Evolutionary conservation across 208 protist species (phyloP).

Genomic region (Crithidia bombi): DNA sequence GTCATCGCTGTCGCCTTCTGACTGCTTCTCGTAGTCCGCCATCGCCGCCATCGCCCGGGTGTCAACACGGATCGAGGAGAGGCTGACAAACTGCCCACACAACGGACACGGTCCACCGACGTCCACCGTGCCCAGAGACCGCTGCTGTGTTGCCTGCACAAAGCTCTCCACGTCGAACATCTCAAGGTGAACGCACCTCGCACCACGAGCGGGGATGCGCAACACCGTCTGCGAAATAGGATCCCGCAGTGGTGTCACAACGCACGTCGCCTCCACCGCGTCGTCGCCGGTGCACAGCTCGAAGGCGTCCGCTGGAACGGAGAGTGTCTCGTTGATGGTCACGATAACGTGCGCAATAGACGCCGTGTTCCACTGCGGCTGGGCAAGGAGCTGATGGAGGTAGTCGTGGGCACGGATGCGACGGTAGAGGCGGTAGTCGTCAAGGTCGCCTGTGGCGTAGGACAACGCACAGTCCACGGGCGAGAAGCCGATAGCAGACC

Average conservation of each 20-base stretch:
- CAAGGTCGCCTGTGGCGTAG: constrained; percentile 60
- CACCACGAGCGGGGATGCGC: constrained; percentile 56
- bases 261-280: constrained; percentile 37
- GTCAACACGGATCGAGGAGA: constrained; percentile 61
- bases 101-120: constrained; percentile 55
- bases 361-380: constrained; percentile 34
- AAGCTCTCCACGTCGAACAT: constrained; percentile 82
- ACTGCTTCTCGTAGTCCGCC: constrained; percentile 9
- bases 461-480: constrained; percentile 32
- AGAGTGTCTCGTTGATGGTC: constrained; percentile 29
- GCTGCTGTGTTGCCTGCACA: constrained; percentile 55
- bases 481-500: constrained; percentile 8
- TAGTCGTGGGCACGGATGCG: constrained; percentile 35
- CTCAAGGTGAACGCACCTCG: constrained; percentile 64
- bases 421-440: constrained; percentile 44
- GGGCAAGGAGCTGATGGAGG: constrained; percentile 40
- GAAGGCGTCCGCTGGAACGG: constrained; percentile 19
- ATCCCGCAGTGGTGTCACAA: constrained; percentile 64
- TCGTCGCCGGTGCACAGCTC: constrained; percentile 26
- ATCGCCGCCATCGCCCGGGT: constrained; percentile 43
- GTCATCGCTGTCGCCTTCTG: neutral
- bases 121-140: constrained; percentile 22
- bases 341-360: constrained; percentile 30
- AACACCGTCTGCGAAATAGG: constrained; percentile 63
- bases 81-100: constrained; percentile 37